Conservation (phyloP, 2,329 filamentous ascomycete species). For the Alternaria dauci region DNA sequence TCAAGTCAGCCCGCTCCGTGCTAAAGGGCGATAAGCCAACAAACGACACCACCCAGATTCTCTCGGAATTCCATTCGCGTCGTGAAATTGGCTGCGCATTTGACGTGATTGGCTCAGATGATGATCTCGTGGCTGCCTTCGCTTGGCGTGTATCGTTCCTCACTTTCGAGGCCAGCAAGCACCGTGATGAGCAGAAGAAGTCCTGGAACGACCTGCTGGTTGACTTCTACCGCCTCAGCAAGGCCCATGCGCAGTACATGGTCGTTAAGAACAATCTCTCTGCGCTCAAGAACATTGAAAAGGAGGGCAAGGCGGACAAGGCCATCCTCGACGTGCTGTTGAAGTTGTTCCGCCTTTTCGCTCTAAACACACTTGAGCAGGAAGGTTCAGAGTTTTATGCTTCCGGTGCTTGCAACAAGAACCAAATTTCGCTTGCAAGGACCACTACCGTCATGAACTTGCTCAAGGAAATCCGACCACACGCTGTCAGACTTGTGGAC, state of each 20-base stretch:
- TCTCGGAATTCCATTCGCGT: conserved; percentile 69
- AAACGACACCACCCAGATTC: conserved; percentile 74
- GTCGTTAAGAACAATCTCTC: conserved; percentile 83
- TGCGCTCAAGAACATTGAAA: conserved; percentile 65
- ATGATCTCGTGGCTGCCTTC: conserved; percentile 76
- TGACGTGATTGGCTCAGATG: conserved; percentile 74
- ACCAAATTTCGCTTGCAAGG: conserved; percentile 74
- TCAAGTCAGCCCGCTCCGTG: conserved; percentile 77
- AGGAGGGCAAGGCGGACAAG: conserved; percentile 63
- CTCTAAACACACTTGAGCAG: conserved; percentile 71
- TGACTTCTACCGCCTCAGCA: conserved; percentile 79
- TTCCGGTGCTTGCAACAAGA: conserved; percentile 71
- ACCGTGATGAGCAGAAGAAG: conserved; percentile 77
- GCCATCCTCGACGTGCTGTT: conserved; percentile 68
- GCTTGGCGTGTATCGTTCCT: conserved; percentile 78
- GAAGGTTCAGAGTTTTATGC: conserved; percentile 78
- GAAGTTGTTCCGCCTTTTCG: conserved; percentile 72
- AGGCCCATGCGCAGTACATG: conserved; percentile 78
- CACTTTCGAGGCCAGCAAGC: conserved; percentile 77
- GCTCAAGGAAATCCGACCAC: conserved; percentile 75
- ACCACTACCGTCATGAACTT: conserved; percentile 74
- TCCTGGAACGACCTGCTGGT: conserved; percentile 79
- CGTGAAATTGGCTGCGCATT: conserved; percentile 77
- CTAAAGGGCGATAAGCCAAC: conserved; percentile 69
- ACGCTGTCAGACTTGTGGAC: conserved; percentile 75